phyloP scores from a whole-genome alignment of 225 moss, liverwort and hornwort genomes.

The Pseudoscleropodium purum region DNA sequence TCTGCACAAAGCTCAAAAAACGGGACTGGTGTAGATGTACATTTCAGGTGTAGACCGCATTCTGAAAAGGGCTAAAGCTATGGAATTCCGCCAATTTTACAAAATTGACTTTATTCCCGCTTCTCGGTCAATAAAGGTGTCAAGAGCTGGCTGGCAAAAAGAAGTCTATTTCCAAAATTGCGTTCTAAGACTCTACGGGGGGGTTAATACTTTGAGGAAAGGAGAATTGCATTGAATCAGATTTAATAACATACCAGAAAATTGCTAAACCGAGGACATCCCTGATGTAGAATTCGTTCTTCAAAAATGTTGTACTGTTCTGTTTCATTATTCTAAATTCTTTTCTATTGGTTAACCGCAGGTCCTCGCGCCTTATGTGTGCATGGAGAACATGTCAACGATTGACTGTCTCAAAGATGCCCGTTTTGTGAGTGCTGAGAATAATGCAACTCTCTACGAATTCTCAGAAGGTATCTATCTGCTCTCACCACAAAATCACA shows the following conservation, averaged over 20 bases:
- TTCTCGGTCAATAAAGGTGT: neutral
- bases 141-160: neutral
- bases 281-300: neutral
- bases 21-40: neutral
- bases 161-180: no score
- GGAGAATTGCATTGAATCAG: neutral
- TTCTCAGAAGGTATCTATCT: slow-evolving; percentile 13
- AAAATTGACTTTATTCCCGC: neutral
- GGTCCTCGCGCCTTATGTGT: slow-evolving; percentile 48
- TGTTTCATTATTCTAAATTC: neutral
- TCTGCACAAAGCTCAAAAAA: no score
- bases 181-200: neutral
- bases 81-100: neutral
- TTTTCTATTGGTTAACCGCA: neutral
- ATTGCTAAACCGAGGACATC: neutral
- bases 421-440: slow-evolving; percentile 21
- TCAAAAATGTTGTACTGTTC: neutral
- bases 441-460: slow-evolving; percentile 25
- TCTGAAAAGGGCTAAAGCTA: neutral
- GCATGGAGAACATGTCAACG: slow-evolving; percentile 35
- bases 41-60: neutral
- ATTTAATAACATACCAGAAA: neutral
- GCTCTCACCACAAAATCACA: neutral
- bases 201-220: neutral
- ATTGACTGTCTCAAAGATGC: slow-evolving; percentile 22